These are phyloP conservation scores for Podila clonocystis DNA, from an alignment of 192 early-diverging fungal genomes.

Conservation along the genomic window DNA sequence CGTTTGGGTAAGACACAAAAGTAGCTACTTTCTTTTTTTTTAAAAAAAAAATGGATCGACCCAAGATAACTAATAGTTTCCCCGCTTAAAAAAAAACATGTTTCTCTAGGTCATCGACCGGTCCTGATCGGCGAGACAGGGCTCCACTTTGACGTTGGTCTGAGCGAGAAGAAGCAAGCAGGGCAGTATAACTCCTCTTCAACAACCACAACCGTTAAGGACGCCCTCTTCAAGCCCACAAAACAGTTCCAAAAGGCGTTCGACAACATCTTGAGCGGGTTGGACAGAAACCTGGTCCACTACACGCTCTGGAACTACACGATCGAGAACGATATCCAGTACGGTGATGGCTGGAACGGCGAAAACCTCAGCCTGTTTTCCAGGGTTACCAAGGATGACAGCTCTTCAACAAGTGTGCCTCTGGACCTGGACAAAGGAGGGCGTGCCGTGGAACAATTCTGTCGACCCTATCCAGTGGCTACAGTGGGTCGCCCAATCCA, in stretches of 20 bases:
- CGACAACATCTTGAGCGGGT: conserved; percentile 61
- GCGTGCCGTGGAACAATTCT: conserved; percentile 43
- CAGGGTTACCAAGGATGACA: not conserved
- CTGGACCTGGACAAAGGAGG: conserved; percentile 24
- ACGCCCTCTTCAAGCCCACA: conserved; percentile 2
- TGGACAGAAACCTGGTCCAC: conserved; percentile 54
- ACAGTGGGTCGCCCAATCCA: conserved; percentile 24
- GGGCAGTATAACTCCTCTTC: not conserved
- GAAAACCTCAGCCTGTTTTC: conserved; percentile 61
- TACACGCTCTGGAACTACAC: conserved; percentile 66
- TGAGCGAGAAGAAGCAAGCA: conserved; percentile 13
- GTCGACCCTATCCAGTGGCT: conserved; percentile 37
- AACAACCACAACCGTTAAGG: not conserved
- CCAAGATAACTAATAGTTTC: not conserved
- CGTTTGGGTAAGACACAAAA: conserved; percentile 32
- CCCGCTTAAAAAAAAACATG: not conserved
- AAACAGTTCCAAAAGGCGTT: conserved; percentile 51
- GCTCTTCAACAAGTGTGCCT: not conserved
- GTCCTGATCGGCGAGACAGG: conserved; percentile 46
- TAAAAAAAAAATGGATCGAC: no score
- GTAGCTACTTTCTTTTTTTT: no score
- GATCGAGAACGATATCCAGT: conserved; percentile 53
- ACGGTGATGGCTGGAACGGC: conserved; percentile 66
- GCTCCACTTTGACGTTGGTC: conserved; percentile 42
- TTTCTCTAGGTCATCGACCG: conserved; percentile 20